phyloP scores from a whole-genome alignment of 257 asterid species.

The Solanum lycopersicoides region DNA sequence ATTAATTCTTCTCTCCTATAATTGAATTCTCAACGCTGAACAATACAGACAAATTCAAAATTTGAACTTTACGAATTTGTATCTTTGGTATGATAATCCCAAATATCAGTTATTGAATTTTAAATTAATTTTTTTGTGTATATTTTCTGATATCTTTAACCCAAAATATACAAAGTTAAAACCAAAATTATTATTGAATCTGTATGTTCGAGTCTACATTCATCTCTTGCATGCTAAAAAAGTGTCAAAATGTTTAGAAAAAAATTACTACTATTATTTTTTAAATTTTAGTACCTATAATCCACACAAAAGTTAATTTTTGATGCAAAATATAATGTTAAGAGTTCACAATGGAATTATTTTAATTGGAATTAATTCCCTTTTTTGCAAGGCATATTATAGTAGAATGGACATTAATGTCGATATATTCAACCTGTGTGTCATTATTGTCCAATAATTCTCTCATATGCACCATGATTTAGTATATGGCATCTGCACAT shows the following conservation, averaged over 20 bases:
- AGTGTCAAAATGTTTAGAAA: neutral
- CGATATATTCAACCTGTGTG: neutral
- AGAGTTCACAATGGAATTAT: neutral
- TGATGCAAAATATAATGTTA: neutral
- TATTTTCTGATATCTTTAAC: neutral
- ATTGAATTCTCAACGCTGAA: neutral
- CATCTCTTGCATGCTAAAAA: neutral
- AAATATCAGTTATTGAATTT: neutral
- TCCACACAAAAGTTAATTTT: neutral
- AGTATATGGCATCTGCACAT: neutral
- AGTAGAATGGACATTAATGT: neutral
- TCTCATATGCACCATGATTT: neutral
- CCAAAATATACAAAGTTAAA: neutral
- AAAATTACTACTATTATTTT: neutral
- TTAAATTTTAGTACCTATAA: neutral
- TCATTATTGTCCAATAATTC: neutral
- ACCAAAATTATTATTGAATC: neutral
- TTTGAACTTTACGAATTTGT: neutral
- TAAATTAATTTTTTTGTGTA: neutral
- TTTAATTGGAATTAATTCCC: neutral
- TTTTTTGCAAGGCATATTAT: neutral
- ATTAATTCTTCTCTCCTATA: neutral
- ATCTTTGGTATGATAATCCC: neutral
- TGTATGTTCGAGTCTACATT: neutral
- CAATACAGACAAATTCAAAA: neutral